Percentiles rank a stretch among this genome's conserved stretches.
Conservation (phyloP, 306 rosid species). For the Lathyrus aphaca region DNA sequence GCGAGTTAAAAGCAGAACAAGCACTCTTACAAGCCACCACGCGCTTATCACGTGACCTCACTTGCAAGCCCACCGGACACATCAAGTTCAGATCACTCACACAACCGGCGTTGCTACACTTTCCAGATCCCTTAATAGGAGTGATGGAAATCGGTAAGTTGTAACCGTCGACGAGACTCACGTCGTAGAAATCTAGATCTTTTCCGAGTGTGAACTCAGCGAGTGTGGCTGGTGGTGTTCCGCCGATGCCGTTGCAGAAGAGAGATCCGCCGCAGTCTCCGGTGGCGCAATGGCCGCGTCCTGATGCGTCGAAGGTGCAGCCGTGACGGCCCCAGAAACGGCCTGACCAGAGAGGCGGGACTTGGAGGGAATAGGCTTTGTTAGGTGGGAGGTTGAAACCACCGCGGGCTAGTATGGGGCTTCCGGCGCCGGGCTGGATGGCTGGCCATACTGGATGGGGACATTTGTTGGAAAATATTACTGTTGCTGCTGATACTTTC, state of each 20-base stretch:
- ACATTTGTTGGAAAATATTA: constrained; percentile 74
- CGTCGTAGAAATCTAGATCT: constrained; percentile 92
- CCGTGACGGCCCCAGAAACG: constrained; percentile 99
- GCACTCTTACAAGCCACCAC: constrained; percentile 93
- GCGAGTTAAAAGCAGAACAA: constrained; percentile 82
- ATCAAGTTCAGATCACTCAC: constrained; percentile 82
- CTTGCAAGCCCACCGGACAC: constrained; percentile 93
- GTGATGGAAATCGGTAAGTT: constrained; percentile 78
- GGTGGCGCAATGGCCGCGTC: constrained; percentile 82
- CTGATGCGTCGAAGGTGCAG: constrained; percentile 79
- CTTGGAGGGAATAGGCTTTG: constrained; percentile 58
- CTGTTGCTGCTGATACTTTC: constrained; percentile 49
- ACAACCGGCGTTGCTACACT: constrained; percentile 86
- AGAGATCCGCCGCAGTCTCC: constrained; percentile 93
- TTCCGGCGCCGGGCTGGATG: constrained; percentile 85
- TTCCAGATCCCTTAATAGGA: constrained; percentile 74
- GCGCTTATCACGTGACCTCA: constrained; percentile 58
- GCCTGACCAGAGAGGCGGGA: constrained; percentile 93
- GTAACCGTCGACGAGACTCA: constrained; percentile 91
- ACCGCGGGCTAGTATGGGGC: constrained; percentile 78
- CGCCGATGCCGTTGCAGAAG: constrained; percentile 85
- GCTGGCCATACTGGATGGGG: constrained; percentile 94
- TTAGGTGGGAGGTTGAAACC: constrained; percentile 75
- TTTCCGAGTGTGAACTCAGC: constrained; percentile 87
- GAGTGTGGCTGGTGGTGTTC: constrained; percentile 81